Conservation (phyloP, 768 basidiomycete genomes). For the Trametes punicea region DNA sequence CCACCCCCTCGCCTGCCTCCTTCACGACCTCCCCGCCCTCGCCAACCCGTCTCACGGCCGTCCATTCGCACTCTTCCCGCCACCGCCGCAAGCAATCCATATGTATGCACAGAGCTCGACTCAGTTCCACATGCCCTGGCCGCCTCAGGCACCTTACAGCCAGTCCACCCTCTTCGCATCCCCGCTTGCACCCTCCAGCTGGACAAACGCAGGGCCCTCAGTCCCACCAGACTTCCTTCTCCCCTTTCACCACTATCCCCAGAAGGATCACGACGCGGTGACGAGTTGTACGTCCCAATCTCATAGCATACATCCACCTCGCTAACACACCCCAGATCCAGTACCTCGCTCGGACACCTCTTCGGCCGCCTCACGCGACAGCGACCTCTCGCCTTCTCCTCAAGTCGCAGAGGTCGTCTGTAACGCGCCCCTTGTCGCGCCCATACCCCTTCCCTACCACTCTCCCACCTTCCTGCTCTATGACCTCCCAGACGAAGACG, state of each 20-base stretch:
- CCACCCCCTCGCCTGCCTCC: constrained; percentile 21
- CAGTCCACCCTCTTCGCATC: constrained; percentile 15
- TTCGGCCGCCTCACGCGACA: constrained; percentile 25
- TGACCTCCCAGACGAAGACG: constrained; percentile 62
- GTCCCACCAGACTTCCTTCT: constrained; percentile 19
- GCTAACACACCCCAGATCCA: constrained; percentile 29
- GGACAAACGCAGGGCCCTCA: constrained; percentile 14
- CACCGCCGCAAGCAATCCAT: not conserved
- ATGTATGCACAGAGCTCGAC: constrained; percentile 2
- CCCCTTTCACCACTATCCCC: constrained; percentile 23
- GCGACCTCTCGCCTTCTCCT: constrained; percentile 29
- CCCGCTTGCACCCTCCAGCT: constrained; percentile 15
- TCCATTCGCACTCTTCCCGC: constrained; percentile 12
- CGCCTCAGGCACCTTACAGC: constrained; percentile 3
- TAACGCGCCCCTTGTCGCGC: constrained; percentile 65
- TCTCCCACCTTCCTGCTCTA: constrained; percentile 69
- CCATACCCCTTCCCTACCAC: constrained; percentile 66
- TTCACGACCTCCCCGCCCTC: constrained; percentile 20
- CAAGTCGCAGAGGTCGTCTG: constrained; percentile 49
- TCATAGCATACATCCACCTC: not conserved
- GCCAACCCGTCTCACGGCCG: constrained; percentile 6
- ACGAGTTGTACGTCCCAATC: constrained; percentile 27
- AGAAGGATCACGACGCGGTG: constrained; percentile 3
- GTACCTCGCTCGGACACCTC: constrained; percentile 40
- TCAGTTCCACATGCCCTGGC: constrained; percentile 11